Conservation (phyloP, 208 protist species). For the Balamuthia mandrillaris region DNA sequence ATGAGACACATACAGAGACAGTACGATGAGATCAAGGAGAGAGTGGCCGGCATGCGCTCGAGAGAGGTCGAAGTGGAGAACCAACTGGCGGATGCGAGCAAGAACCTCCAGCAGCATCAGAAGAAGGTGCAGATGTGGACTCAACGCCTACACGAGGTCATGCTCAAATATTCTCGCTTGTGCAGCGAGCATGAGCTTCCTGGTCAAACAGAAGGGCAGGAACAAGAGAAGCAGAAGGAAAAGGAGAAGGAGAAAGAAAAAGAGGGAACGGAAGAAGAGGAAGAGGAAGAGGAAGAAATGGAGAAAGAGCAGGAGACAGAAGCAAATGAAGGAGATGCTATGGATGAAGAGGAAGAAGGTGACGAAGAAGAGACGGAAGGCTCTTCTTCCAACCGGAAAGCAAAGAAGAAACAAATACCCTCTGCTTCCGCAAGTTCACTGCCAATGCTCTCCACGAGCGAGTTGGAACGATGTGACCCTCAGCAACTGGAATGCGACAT, state of each 20-base stretch:
- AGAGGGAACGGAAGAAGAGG: not conserved
- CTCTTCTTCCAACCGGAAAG: too few species aligned
- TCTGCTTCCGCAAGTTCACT: too few species aligned
- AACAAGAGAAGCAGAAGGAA: constrained; percentile 61
- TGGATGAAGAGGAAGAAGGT: constrained; percentile 50
- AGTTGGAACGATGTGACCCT: not conserved
- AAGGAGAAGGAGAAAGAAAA: not conserved
- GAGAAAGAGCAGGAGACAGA: constrained; percentile 82
- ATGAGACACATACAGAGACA: constrained; percentile 28
- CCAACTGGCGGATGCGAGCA: constrained; percentile 70
- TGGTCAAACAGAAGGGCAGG: too few species aligned
- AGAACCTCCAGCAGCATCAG: not conserved
- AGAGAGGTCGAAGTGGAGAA: constrained; percentile 51
- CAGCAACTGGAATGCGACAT: constrained; percentile 72
- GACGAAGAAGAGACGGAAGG: too few species aligned
- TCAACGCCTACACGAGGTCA: constrained; percentile 62
- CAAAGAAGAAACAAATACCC: too few species aligned
- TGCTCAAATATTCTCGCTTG: constrained; percentile 74
- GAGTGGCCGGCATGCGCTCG: not conserved
- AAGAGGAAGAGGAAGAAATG: not conserved
- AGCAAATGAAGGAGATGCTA: constrained; percentile 56
- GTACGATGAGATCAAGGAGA: constrained; percentile 41
- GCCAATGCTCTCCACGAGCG: not conserved
- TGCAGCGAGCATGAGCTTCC: constrained; percentile 78
- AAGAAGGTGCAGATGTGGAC: constrained; percentile 6